A percentile compares a stretch with the other conserved stretches of the same genome.
Conservation (phyloP, 306 rosid genomes). For the Astragalus glycyphyllos region DNA sequence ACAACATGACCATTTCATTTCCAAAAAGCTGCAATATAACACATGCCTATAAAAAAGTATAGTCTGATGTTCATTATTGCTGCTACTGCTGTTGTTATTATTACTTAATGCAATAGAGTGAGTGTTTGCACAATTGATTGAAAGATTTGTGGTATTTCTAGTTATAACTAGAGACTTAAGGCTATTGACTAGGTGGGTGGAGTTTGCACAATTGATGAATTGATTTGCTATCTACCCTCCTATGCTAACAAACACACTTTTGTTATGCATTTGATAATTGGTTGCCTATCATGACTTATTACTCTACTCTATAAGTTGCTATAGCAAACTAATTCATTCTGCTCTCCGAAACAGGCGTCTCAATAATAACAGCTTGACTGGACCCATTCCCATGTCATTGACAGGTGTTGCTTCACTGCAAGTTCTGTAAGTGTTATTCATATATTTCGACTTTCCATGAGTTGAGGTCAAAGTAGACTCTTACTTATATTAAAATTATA, state of each 20-base stretch:
- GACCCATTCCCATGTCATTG: constrained; percentile 65
- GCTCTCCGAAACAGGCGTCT: constrained; percentile 79
- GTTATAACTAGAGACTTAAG: constrained; percentile 29
- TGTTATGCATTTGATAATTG: constrained; percentile 25
- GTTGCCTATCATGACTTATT: constrained; percentile 23
- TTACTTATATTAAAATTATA: constrained; percentile 23
- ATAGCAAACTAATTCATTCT: constrained; percentile 47
- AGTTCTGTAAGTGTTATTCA: constrained; percentile 84
- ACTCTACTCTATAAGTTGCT: constrained; percentile 31
- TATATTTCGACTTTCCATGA: constrained; percentile 26
- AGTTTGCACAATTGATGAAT: too few species aligned
- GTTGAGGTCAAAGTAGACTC: constrained; percentile 2
- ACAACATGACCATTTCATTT: constrained; percentile 15
- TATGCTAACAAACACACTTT: background rate
- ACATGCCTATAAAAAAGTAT: constrained; percentile 21
- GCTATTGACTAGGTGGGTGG: background rate
- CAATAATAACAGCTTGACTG: constrained; percentile 82
- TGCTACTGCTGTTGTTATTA: constrained; percentile 1
- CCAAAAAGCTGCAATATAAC: constrained; percentile 5
- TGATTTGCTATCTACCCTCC: constrained; percentile 13
- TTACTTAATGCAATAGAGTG: constrained; percentile 28
- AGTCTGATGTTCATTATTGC: constrained; percentile 26
- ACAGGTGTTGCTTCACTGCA: constrained; percentile 64
- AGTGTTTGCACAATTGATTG: constrained; percentile 4
- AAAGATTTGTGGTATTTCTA: constrained; percentile 21